Percentiles rank a stretch among this genome's conserved stretches.
Conservation (phyloP, 2,329 filamentous ascomycete species). For the Diaporthe caulivora region DNA sequence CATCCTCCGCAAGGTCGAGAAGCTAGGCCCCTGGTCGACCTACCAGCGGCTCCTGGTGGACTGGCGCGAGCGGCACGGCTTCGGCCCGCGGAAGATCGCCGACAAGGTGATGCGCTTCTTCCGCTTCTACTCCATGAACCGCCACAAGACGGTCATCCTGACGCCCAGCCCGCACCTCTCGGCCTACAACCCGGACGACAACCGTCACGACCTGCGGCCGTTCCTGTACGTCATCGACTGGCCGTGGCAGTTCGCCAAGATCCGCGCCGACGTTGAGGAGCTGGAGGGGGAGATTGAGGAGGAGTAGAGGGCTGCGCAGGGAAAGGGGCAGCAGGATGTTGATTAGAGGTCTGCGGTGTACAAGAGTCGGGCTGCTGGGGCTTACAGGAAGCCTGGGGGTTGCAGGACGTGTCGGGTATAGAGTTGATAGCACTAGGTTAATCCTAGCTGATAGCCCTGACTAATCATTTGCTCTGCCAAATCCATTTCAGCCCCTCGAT, state of each 20-base stretch:
- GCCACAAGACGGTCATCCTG: constrained; percentile 73
- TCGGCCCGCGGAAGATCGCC: constrained; percentile 53
- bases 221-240: constrained; percentile 55
- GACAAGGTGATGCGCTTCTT: constrained; percentile 59
- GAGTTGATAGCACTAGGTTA: no score
- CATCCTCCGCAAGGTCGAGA: constrained; percentile 54
- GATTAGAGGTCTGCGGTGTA: no score
- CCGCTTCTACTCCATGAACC: constrained; percentile 70
- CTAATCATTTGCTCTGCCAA: no score
- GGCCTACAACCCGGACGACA: constrained; percentile 55
- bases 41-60: constrained; percentile 54
- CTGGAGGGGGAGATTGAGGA: constrained; percentile 47
- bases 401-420: no score
- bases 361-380: no score
- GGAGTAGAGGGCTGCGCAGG: neutral
- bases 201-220: constrained; percentile 54
- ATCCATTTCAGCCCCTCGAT: no score
- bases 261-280: constrained; percentile 51
- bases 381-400: no score
- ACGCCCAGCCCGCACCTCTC: constrained; percentile 67
- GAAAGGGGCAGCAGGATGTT: constrained; percentile 11
- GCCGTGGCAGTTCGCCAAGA: constrained; percentile 58
- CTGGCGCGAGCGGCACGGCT: constrained; percentile 50
- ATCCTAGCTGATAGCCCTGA: no score
- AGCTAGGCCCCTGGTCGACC: constrained; percentile 55